Base-by-base conservation (phyloP, 192 early-diverging fungal species). In the Dissophora ornata region DNA sequence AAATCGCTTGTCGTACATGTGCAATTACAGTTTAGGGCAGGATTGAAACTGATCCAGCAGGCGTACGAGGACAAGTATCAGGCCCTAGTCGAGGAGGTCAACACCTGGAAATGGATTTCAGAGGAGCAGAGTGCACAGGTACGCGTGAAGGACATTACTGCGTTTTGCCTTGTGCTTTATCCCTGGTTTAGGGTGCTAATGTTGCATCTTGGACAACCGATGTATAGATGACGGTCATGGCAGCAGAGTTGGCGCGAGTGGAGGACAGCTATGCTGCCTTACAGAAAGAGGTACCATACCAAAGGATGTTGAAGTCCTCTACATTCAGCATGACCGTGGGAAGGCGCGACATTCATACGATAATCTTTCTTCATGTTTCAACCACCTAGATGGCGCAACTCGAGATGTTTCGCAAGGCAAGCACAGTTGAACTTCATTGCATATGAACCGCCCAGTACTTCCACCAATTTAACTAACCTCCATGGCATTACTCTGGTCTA, bases 61-160 rank as follows among this genome's bases (percentile, higher is more conserved):
- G 73, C 73, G 6, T 77, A 77, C 47, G 64, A 77, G 42, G 73
- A 77, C 13, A 66, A 66, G 28, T 49, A 62, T 33, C 73, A 77
- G 32, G 52, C 73, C 3, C 53, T 77, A 12, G 21, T 62, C 16
- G 73, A 77, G 13, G 73, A 77, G 41, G 58, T 55, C 26, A 62
- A 67, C 51, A 61, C 47, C 1, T 77, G 73, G 73, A 77, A 77
- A 34, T 67, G 73, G 63, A 62, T 77, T 40, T 67, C 73, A 11
- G 73, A 67, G 45, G 73, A 77, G 13, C 73, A 67, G 26, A 61
- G 58, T 36, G 65, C 45, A 0, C 63, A 77, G 57, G 73, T 77
- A 36, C 2, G 46, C 36, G 36, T 13, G 13, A 38, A 38, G 13
- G 7, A 25, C 28, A 51, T 34, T 38, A 8, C 16, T 29, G 25